These are phyloP conservation scores for Sechiopsis laciniata DNA, from an alignment of 306 rosid species.

Conservation along the genomic window DNA sequence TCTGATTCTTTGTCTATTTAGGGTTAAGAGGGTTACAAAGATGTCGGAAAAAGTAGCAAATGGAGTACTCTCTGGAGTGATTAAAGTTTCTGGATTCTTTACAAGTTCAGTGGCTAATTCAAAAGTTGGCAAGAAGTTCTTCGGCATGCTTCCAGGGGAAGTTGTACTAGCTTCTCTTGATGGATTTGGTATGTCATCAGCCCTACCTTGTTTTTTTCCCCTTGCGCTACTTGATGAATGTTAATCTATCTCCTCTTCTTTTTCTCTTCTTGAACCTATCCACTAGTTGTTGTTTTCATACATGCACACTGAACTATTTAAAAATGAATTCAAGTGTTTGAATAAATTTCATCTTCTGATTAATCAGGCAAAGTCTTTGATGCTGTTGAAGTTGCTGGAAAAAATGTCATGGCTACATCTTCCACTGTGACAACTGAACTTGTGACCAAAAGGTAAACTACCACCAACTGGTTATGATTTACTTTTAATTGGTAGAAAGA, in stretches of 20 bases:
- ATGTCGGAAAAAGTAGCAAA: conserved; percentile 84
- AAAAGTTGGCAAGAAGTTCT: conserved; percentile 44
- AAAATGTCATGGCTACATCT: conserved; percentile 82
- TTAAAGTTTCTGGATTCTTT: conserved; percentile 45
- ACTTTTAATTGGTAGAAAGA: not conserved
- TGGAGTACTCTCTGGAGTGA: conserved; percentile 77
- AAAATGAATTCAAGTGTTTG: not conserved
- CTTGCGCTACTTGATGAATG: not conserved
- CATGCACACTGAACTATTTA: not conserved
- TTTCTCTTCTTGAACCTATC: not conserved
- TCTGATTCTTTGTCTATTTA: conserved; percentile 35
- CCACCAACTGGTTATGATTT: conserved; percentile 17
- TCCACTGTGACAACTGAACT: conserved; percentile 82
- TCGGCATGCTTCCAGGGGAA: conserved; percentile 48
- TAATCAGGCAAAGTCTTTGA: conserved; percentile 72
- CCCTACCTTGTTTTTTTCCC: not conserved
- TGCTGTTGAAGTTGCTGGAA: conserved; percentile 90
- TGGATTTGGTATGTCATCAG: conserved; percentile 40
- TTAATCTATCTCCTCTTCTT: not conserved
- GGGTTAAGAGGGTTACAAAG: conserved; percentile 86
- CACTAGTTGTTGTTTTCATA: not conserved
- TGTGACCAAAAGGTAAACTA: conserved; percentile 62
- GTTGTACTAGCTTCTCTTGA: conserved; percentile 43
- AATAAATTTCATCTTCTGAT: conserved; percentile 21
- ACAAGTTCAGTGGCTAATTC: conserved; percentile 65